Percentiles rank a stretch among this genome's conserved stretches.
These are phyloP conservation scores for Spencermartinsiella europaea DNA, from an alignment of 805 yeast species.

Conservation along the genomic window DNA sequence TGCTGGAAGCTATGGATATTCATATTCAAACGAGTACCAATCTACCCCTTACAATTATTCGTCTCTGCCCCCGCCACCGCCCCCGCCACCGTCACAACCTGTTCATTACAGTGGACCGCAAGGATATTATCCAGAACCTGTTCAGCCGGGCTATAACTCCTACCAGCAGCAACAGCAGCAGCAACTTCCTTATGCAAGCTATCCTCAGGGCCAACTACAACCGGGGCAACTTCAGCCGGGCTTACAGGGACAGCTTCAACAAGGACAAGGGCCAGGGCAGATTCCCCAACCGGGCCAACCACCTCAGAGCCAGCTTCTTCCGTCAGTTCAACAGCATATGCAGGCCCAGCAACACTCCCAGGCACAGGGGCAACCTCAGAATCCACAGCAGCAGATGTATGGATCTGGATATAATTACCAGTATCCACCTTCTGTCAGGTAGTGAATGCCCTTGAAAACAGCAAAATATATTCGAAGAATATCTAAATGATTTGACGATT, in stretches of 20 bases:
- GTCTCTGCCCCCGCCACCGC: conserved; percentile 9
- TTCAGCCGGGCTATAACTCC: conserved; percentile 9
- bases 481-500: neutral
- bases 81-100: conserved; percentile 1
- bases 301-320: neutral
- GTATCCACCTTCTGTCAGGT: neutral
- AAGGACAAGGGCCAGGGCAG: neutral
- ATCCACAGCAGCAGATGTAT: neutral
- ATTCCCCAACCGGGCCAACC: neutral
- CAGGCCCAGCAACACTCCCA: conserved; percentile 17
- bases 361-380: conserved; percentile 14
- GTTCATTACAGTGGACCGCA: conserved; percentile 5
- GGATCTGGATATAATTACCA: neutral
- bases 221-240: conserved; percentile 4
- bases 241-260: neutral
- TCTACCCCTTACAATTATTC: conserved; percentile 1
- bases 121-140: conserved; percentile 12
- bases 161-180: conserved; percentile 10
- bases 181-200: conserved; percentile 2
- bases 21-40: neutral
- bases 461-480: too few relatives aligned
- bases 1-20: neutral
- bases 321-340: too few relatives aligned
- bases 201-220: conserved; percentile 1
- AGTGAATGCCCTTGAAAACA: too few relatives aligned